Evolutionary conservation across 192 early-diverging fungal genomes (phyloP), one percentile per base, ranked within the genome.

Genomic region (Mortierella hygrophila): DNA sequence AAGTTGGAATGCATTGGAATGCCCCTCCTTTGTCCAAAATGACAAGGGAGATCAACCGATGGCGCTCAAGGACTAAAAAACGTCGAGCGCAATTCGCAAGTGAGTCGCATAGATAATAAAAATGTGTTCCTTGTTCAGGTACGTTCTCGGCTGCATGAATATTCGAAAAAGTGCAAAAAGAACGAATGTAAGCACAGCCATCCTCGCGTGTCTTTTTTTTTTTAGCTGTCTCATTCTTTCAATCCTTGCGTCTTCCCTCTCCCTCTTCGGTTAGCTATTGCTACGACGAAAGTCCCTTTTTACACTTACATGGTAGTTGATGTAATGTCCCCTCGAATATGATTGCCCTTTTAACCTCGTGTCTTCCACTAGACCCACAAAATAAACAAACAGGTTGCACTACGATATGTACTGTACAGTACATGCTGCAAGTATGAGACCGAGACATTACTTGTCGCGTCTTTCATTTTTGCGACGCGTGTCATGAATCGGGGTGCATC

Each of bases 1-100:
- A 77, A 29, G 63, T 76, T 41, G 42, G 75, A 63, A 77, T 68
- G 68, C 76, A 77, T 49, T 70, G 76, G 76, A 77, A 77, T 77
- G n/a, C n/a, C 55, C 20, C 9, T 57, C 18, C 4, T n/a, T 57
- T 26, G 23, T n/a, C 13, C 55, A n/a, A 57, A n/a, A 26, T n/a
- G 21, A 57, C 23, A n/a, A 57, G n/a, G 5, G 55, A 57, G 0
- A 16, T 23, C n/a, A n/a, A n/a, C 10, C n/a, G 23, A 57, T 21
- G 23, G 8, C 23, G 0, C 7, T 23, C n/a, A 26, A n/a, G 9
- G 5, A 10, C 44, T 44, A 44, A 3, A 11, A 44, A 44, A 13
- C 44, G 10, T 44, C 44, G 10, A 44, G 23, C 55, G n/a, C 6
- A 57, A 21, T 44, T 44, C 44, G 44, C 44, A 26, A 57, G 20